Percentiles rank a stretch among this genome's conserved stretches.
Conservation (phyloP, 306 rosid species). For the Phaseolus lunatus region DNA sequence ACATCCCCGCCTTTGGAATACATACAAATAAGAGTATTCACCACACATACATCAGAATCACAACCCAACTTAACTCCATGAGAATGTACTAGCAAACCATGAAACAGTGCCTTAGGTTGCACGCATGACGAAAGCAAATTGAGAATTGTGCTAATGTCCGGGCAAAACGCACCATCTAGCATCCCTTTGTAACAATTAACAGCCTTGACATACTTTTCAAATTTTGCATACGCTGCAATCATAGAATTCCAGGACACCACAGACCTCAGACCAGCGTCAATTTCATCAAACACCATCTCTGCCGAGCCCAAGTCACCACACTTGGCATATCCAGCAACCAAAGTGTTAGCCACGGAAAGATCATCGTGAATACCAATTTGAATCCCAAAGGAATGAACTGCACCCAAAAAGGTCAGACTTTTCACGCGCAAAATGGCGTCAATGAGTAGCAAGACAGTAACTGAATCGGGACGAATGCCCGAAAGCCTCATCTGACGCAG, state of each 20-base stretch:
- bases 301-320: slow-evolving; percentile 58
- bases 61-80: slow-evolving; percentile 72
- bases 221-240: slow-evolving; percentile 67
- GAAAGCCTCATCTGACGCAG: slow-evolving; percentile 60
- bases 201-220: slow-evolving; percentile 50
- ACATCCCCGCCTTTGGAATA: slow-evolving; percentile 71
- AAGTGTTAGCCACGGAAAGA: slow-evolving; percentile 65
- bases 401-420: slow-evolving; percentile 50
- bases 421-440: slow-evolving; percentile 45
- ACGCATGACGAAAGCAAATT: slow-evolving; percentile 62
- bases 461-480: slow-evolving; percentile 60
- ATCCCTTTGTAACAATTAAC: slow-evolving; percentile 56
- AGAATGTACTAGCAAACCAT: slow-evolving; percentile 64
- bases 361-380: slow-evolving; percentile 54
- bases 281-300: slow-evolving; percentile 52
- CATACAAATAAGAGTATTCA: slow-evolving; percentile 71
- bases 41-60: slow-evolving; percentile 58
- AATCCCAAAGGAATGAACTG: slow-evolving; percentile 62
- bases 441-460: slow-evolving; percentile 60
- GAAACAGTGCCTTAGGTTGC: slow-evolving; percentile 56
- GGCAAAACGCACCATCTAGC: slow-evolving; percentile 52
- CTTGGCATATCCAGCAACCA: slow-evolving; percentile 74
- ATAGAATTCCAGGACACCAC: slow-evolving; percentile 79
- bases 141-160: slow-evolving; percentile 66
- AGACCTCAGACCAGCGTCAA: slow-evolving; percentile 54